Percentiles rank a stretch among this genome's conserved stretches.
Conservation (phyloP, 2,329 filamentous ascomycete species). For the Talaromyces piceae region DNA sequence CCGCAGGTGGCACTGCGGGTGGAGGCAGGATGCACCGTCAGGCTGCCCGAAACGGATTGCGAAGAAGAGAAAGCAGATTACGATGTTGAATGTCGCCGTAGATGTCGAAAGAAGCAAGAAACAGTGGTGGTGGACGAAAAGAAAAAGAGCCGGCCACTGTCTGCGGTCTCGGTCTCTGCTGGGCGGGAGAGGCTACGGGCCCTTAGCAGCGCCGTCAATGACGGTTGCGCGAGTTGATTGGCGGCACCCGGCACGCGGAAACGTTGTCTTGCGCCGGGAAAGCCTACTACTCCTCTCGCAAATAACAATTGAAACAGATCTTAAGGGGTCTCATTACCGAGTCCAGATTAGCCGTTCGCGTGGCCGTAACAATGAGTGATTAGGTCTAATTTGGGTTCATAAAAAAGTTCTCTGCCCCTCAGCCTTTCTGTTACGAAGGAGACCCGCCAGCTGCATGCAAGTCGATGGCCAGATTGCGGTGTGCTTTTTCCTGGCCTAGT, state of each 20-base stretch:
- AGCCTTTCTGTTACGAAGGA: too few relatives aligned
- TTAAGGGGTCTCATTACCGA: too few relatives aligned
- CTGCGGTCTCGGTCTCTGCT: too few relatives aligned
- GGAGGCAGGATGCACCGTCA: neutral
- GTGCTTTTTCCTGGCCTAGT: too few relatives aligned
- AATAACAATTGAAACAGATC: neutral
- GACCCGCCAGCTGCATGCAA: too few relatives aligned
- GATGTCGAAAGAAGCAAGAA: neutral
- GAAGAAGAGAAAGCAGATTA: neutral
- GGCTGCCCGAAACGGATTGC: neutral
- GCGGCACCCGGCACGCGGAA: neutral
- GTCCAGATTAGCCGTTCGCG: too few relatives aligned
- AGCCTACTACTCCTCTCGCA: neutral
- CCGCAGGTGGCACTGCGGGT: slow-evolving; percentile 16
- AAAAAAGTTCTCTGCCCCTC: too few relatives aligned
- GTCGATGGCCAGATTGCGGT: too few relatives aligned
- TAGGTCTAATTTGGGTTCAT: too few relatives aligned
- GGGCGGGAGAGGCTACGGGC: neutral
- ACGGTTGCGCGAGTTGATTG: neutral
- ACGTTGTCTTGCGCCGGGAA: neutral
- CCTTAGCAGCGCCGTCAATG: slow-evolving; percentile 34
- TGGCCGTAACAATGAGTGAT: too few relatives aligned
- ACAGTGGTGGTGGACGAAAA: neutral
- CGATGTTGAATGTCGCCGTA: too few relatives aligned
- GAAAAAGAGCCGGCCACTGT: too few relatives aligned